Base-by-base conservation (phyloP, 1,139 yeast genomes). In the Hyphopichia burtonii region DNA sequence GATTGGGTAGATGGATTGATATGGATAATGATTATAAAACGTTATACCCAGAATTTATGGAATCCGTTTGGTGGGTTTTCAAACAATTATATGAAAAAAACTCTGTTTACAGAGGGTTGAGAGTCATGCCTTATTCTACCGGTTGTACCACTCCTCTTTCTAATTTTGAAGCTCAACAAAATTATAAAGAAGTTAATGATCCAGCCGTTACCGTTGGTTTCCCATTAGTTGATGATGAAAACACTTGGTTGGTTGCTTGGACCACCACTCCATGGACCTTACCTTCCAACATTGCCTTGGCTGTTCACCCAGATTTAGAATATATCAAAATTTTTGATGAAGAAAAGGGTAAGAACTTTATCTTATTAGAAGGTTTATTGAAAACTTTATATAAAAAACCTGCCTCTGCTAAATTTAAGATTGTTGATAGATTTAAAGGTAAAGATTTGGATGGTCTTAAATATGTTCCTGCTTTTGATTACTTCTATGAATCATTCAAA, bases 201-300 rank as follows among this genome's bases (percentile, higher is more conserved):
- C 99, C 99, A 17, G 96, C 97, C 9, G 90, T 94, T 42, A 90
- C 97, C 48, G 70, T 94, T 53, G 95, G 90, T 20, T 94, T 93
- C 76, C 90, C 90, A 49, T 73, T 89, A 44, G 71, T 78, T 20
- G 87, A 80, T 49, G 95, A 91, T 56, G 88, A 86, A 50, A 81
- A 86, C 56, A 88, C 96, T 43, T 73, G 78, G 52, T 74, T 93
- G 53, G 91, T 93, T 38, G 99, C 98, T 15, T 93, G 99, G 99
- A 93, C 99, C 36, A 93, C 99, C 49, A 93, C 99, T 32, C 99
- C 99, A 41, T 93, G 99, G 99, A 94, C 99, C 40, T 76, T 93
- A 60, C 99, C 99, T 37, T 87, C 96, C 20, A 93, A 93, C 67
- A 71, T 93, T 61, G 94, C 93, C 14, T 77, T 93, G 49, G 91